Evolutionary conservation across 129 eudicot species (phyloP).

Genomic region (Centrapalus pauciflorus): DNA sequence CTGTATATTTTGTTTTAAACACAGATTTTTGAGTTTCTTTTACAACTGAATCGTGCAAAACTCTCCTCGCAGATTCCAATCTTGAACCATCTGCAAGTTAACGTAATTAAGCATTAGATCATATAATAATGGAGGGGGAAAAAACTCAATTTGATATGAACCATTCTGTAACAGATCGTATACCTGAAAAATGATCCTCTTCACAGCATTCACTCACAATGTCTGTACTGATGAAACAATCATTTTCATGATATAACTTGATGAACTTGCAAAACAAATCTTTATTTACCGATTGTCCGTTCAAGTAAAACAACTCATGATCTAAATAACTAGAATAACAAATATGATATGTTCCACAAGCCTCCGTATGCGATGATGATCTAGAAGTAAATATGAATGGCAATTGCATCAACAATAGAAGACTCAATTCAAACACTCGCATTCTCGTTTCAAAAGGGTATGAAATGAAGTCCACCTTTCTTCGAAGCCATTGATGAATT

Average conservation of each 20-base stretch:
- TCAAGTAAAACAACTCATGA: conserved; percentile 33
- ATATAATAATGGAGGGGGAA: no score
- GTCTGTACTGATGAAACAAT: conserved; percentile 22
- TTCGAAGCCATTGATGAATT: conserved; percentile 3
- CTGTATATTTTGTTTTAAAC: conserved; percentile 33
- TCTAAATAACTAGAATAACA: conserved; percentile 23
- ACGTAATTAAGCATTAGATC: conserved; percentile 10
- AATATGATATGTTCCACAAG: conserved; percentile 39
- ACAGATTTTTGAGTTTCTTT: conserved; percentile 30
- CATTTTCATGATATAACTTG: conserved; percentile 14
- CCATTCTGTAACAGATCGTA: background rate
- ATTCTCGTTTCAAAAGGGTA: conserved; percentile 25
- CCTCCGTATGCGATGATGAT: conserved; percentile 16
- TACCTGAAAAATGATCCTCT: conserved; percentile 48
- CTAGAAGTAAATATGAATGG: conserved; percentile 29
- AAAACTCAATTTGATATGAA: background rate
- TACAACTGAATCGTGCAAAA: conserved; percentile 38
- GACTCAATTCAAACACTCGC: conserved; percentile 23
- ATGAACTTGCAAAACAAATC: conserved; percentile 42
- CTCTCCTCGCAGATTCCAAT: conserved; percentile 42
- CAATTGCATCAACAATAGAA: conserved; percentile 47
- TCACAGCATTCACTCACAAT: conserved; percentile 26
- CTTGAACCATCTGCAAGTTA: conserved; percentile 39
- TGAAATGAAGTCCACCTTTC: conserved; percentile 23
- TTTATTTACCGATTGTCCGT: conserved; percentile 39